These are phyloP conservation scores for Auricularia sp. DNA, from an alignment of 768 basidiomycete genomes.

Conservation along the genomic window DNA sequence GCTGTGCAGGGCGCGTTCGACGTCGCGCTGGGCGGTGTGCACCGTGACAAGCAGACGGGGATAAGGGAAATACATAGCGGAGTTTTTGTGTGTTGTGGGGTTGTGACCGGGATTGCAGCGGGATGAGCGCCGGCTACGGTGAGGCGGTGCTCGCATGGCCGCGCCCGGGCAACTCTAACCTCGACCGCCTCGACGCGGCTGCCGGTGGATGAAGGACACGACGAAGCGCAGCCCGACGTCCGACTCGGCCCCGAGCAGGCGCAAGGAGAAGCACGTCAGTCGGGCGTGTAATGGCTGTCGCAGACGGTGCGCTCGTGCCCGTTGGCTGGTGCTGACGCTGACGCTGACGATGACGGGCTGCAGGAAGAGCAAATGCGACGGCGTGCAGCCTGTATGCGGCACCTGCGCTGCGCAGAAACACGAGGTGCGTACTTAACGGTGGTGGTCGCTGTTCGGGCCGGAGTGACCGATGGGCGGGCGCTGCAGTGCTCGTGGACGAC, in stretches of 20 bases:
- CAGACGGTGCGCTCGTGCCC: not conserved
- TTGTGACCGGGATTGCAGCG: no score
- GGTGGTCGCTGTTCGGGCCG: not conserved
- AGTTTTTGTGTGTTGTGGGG: no score
- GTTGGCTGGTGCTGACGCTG: not conserved
- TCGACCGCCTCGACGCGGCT: not conserved
- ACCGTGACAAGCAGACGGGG: no score
- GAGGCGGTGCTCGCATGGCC: not conserved
- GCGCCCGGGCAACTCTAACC: not conserved
- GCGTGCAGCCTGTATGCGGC: conserved; percentile 20
- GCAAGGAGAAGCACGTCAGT: not conserved
- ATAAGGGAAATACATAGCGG: no score
- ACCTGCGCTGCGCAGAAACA: conserved; percentile 19
- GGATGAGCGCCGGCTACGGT: not conserved
- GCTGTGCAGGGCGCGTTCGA: no score
- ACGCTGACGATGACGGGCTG: not conserved
- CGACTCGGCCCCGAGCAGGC: not conserved
- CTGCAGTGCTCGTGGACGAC: not conserved
- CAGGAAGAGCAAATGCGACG: conserved; percentile 27
- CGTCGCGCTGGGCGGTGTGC: no score
- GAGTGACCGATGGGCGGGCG: not conserved
- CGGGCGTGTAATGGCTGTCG: not conserved
- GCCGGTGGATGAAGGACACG: not conserved
- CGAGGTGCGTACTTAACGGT: conserved; percentile 9
- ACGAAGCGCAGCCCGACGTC: not conserved